phyloP scores from a whole-genome alignment of 2,329 filamentous ascomycete genomes.

The Sarocladiaceae sp. region DNA sequence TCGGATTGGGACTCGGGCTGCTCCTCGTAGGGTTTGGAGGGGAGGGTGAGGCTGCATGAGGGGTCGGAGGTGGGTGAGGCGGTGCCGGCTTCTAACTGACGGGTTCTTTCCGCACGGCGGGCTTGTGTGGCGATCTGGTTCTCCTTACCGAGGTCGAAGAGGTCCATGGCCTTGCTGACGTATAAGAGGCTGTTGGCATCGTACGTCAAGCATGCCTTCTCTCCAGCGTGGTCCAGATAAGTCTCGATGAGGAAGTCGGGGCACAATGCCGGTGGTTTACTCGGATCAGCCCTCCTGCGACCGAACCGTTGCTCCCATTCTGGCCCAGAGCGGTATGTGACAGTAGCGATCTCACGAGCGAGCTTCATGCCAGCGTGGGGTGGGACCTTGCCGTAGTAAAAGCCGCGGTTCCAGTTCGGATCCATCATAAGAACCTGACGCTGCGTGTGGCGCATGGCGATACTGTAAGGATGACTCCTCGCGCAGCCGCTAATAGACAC shows the following conservation, averaged over 20 bases:
- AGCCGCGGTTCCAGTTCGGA: slow-evolving; percentile 90
- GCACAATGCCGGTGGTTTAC: slow-evolving; percentile 85
- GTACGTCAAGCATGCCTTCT: slow-evolving; percentile 97
- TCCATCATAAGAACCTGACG: slow-evolving; percentile 99
- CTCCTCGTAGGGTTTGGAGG: slow-evolving; percentile 79
- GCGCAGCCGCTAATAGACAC: slow-evolving; percentile 92
- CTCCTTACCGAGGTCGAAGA: slow-evolving; percentile 80
- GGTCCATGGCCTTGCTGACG: slow-evolving; percentile 97
- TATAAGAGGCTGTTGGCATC: slow-evolving; percentile 94
- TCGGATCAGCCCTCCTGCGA: slow-evolving; percentile 75
- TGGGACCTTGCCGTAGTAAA: slow-evolving; percentile 83
- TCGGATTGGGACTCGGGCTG: slow-evolving; percentile 49
- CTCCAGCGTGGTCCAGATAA: slow-evolving; percentile 93
- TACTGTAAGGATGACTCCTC: slow-evolving; percentile 91
- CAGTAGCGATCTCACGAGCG: slow-evolving; percentile 91
- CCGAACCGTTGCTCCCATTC: slow-evolving; percentile 98
- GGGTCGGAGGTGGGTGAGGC: slow-evolving; percentile 35
- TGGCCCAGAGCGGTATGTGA: slow-evolving; percentile 92
- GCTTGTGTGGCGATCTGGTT: slow-evolving; percentile 58
- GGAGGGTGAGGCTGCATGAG: slow-evolving; percentile 73
- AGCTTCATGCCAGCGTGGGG: slow-evolving; percentile 98
- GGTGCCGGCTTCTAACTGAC: slow-evolving; percentile 48
- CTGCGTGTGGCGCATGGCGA: slow-evolving; percentile 97
- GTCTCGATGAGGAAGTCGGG: slow-evolving; percentile 98
- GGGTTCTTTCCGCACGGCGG: slow-evolving; percentile 55